A percentile compares a stretch with the other conserved stretches of the same genome.
Evolutionary conservation across 345 rosid genomes (phyloP).

Genomic region (Physaria fendleri): DNA sequence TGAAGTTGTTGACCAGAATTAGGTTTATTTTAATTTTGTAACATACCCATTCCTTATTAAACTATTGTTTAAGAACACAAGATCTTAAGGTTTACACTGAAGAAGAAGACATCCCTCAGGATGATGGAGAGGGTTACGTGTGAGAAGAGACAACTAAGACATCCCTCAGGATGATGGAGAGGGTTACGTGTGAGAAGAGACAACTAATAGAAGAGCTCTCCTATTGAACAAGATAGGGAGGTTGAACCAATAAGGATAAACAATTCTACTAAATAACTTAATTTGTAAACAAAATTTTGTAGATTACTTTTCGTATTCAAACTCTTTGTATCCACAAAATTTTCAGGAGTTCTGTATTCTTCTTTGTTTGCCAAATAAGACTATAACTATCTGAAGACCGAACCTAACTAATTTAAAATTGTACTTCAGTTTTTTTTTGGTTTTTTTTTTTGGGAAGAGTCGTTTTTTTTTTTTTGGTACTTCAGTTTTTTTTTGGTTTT

Average conservation of each 20-base stretch:
- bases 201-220: slow-evolving; percentile 19
- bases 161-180: not conserved
- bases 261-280: not conserved
- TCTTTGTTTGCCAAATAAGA: too few relatives aligned
- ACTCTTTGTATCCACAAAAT: too few relatives aligned
- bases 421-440: too few relatives aligned
- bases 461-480: too few relatives aligned
- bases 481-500: too few relatives aligned
- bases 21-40: slow-evolving; percentile 13
- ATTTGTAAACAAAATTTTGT: not conserved
- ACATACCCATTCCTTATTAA: not conserved
- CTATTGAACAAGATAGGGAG: slow-evolving; percentile 18
- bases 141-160: slow-evolving; percentile 13
- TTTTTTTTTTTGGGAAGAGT: too few relatives aligned
- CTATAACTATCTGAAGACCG: too few relatives aligned
- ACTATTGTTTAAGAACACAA: not conserved
- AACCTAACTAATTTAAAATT: too few relatives aligned
- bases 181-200: slow-evolving; percentile 21
- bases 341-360: too few relatives aligned
- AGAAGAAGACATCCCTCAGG: not conserved
- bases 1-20: slow-evolving; percentile 49
- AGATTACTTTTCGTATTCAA: not conserved
- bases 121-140: slow-evolving; percentile 13
- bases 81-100: slow-evolving; percentile 1
- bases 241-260: slow-evolving; percentile 13